These are phyloP conservation scores for Gastroboletus turbinatus DNA, from an alignment of 1,284 basidiomycete species.

Conservation along the genomic window DNA sequence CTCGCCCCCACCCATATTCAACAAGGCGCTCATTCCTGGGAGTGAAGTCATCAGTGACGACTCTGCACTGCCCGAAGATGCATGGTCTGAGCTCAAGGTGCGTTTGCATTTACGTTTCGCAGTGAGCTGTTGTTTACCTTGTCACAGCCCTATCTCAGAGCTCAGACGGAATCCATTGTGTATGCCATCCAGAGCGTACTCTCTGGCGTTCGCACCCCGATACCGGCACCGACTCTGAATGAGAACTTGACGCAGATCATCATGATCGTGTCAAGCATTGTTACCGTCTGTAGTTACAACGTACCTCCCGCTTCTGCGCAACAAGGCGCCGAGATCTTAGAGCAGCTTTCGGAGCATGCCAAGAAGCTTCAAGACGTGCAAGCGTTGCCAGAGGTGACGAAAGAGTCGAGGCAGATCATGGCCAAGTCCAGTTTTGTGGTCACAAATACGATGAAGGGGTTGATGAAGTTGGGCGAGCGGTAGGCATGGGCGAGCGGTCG, in stretches of 20 bases:
- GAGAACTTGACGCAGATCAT: constrained; percentile 97
- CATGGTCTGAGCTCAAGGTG: constrained; percentile 81
- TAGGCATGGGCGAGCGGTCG: constrained; percentile 1
- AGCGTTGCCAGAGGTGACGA: constrained; percentile 70
- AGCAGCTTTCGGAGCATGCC: constrained; percentile 87
- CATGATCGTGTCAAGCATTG: constrained; percentile 95
- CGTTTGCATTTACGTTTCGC: not conserved
- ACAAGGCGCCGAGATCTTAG: constrained; percentile 78
- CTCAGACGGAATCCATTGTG: constrained; percentile 94
- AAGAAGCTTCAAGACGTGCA: constrained; percentile 92
- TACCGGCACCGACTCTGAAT: constrained; percentile 82
- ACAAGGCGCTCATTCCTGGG: constrained; percentile 43
- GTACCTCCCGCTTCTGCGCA: constrained; percentile 64
- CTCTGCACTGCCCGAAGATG: constrained; percentile 36
- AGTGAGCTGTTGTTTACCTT: not conserved
- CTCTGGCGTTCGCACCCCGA: constrained; percentile 90
- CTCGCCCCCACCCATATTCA: constrained; percentile 73
- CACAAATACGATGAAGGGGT: constrained; percentile 89
- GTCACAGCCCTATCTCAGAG: constrained; percentile 89
- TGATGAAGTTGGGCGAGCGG: constrained; percentile 66
- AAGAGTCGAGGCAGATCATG: constrained; percentile 88
- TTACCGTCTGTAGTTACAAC: constrained; percentile 92
- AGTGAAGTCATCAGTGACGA: constrained; percentile 58
- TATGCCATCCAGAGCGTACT: constrained; percentile 96
- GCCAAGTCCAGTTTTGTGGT: constrained; percentile 91